Conservation (phyloP, 2,329 filamentous ascomycete species). For the Zasmidium citrigriseum region DNA sequence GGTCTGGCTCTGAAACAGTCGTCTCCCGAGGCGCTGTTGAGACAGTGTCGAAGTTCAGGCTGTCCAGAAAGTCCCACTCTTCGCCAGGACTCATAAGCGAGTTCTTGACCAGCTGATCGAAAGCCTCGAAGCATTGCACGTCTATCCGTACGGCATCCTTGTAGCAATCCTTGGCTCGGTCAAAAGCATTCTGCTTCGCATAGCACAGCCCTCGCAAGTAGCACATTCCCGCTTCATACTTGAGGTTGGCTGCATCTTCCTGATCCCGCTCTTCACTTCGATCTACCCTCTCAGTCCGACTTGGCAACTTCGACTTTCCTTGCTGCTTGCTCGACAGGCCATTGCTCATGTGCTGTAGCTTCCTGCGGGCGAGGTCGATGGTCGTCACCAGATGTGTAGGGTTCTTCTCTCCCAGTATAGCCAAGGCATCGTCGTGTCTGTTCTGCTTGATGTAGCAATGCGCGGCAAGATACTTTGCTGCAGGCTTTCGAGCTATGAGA, state of each 20-base stretch:
- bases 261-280: constrained; percentile 63
- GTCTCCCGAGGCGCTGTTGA: constrained; percentile 61
- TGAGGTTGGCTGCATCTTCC: constrained; percentile 73
- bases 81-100: constrained; percentile 85
- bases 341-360: constrained; percentile 66
- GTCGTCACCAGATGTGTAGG: constrained; percentile 82
- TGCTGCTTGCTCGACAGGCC: constrained; percentile 47
- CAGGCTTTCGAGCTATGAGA: constrained; percentile 76
- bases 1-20: constrained; percentile 73
- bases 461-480: constrained; percentile 88
- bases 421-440: constrained; percentile 84
- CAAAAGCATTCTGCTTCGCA: constrained; percentile 95
- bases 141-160: constrained; percentile 96
- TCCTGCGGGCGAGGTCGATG: constrained; percentile 65
- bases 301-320: constrained; percentile 38
- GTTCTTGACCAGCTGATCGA: constrained; percentile 97
- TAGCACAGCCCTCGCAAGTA: constrained; percentile 91
- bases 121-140: constrained; percentile 96
- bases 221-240: constrained; percentile 96
- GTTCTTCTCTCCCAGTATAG: constrained; percentile 85
- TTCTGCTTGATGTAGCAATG: constrained; percentile 93
- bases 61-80: constrained; percentile 86
- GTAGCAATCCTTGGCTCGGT: constrained; percentile 96
- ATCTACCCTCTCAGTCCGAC: constrained; percentile 55
- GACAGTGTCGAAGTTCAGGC: constrained; percentile 86